Evolutionary conservation across 1,284 basidiomycete genomes (phyloP).

Genomic region (Pseudozyma hubeiensis): DNA sequence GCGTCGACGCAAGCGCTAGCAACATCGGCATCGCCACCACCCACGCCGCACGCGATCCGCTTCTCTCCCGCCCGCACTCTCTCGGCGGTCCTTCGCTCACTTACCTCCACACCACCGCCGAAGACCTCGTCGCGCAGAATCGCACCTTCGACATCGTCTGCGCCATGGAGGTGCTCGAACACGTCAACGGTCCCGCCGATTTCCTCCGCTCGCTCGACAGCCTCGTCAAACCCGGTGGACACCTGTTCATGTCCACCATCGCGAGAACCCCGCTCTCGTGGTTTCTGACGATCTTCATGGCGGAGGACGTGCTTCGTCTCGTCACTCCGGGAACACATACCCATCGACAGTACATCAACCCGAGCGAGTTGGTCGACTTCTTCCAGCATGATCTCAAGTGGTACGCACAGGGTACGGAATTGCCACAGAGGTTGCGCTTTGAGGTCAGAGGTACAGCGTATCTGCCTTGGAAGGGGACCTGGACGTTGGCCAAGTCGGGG

Average conservation of each 20-base stretch:
- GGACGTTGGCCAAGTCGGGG: slow-evolving; percentile 40
- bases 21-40: slow-evolving; percentile 88
- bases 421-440: slow-evolving; percentile 55
- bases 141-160: slow-evolving; percentile 87
- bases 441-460: slow-evolving; percentile 63
- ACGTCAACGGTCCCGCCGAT: slow-evolving; percentile 88
- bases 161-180: slow-evolving; percentile 97
- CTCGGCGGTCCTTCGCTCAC: slow-evolving; percentile 68
- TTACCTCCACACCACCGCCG: slow-evolving; percentile 85
- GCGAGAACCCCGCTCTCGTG: slow-evolving; percentile 90
- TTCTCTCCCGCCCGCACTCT: slow-evolving; percentile 23
- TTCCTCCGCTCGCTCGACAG: slow-evolving; percentile 72
- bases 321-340: slow-evolving; percentile 93
- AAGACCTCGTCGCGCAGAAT: slow-evolving; percentile 75
- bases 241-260: slow-evolving; percentile 95
- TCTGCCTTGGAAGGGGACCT: slow-evolving; percentile 54
- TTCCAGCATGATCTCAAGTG: slow-evolving; percentile 76
- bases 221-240: slow-evolving; percentile 81
- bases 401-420: slow-evolving; percentile 22
- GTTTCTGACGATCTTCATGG: slow-evolving; percentile 88
- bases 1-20: slow-evolving; percentile 87
- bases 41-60: slow-evolving; percentile 84
- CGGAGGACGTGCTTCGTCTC: slow-evolving; percentile 81
- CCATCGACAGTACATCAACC: slow-evolving; percentile 88
- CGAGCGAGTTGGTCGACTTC: slow-evolving; percentile 85